A percentile compares a stretch with the other conserved stretches of the same genome.
Evolutionary conservation across 2,329 filamentous ascomycete species (phyloP).

Genomic region (Gaeumannomyces tritici): DNA sequence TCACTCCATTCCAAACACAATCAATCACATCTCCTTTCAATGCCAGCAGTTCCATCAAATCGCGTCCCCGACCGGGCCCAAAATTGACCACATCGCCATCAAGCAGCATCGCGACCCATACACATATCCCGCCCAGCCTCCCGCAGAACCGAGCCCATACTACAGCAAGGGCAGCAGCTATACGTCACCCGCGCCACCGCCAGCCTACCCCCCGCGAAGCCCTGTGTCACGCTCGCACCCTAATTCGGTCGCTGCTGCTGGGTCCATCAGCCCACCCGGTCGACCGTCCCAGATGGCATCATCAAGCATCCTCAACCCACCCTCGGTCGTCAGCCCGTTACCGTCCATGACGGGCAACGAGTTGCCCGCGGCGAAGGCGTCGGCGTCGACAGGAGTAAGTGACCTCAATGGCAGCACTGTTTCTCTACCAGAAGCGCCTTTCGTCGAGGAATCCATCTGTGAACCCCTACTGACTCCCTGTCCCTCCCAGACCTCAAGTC

Average conservation of each 20-base stretch:
- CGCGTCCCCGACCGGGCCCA: neutral
- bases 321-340: conserved; percentile 23
- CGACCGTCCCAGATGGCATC: conserved; percentile 34
- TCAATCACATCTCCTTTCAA: neutral
- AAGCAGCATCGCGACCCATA: conserved; percentile 41
- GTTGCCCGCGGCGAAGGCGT: conserved; percentile 28
- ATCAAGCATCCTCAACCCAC: conserved; percentile 35
- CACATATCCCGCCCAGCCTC: conserved; percentile 29
- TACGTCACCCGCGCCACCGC: conserved; percentile 34
- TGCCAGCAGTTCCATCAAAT: neutral
- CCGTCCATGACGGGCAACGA: conserved; percentile 28
- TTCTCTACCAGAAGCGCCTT: neutral
- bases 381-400: conserved; percentile 27
- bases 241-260: conserved; percentile 15
- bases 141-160: conserved; percentile 35
- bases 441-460: neutral
- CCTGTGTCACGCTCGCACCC: conserved; percentile 35
- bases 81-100: conserved; percentile 7
- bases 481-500: conserved; percentile 51
- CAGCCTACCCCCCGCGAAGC: conserved; percentile 35
- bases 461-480: neutral
- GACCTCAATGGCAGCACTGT: conserved; percentile 2
- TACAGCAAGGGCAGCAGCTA: conserved; percentile 33
- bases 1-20: neutral
- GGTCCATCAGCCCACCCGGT: conserved; percentile 33